Conservation (phyloP, 805 yeast genomes). For the Saccharomycodes ludwigii region DNA sequence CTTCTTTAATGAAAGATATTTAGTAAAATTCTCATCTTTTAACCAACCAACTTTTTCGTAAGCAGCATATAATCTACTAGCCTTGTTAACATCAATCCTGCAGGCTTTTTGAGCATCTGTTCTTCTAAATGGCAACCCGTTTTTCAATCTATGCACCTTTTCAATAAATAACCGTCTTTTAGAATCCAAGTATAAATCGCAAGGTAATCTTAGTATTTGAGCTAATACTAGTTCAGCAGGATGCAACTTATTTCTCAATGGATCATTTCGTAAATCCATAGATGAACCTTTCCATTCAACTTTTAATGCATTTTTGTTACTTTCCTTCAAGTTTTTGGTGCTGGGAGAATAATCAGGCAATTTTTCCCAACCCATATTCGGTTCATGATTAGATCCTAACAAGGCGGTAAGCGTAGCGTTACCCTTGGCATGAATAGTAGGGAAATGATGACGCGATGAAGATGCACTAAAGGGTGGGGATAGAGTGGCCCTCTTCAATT, state of each 20-base stretch:
- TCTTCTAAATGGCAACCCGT: slow-evolving; percentile 74
- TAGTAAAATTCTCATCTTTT: slow-evolving; percentile 55
- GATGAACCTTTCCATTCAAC: slow-evolving; percentile 99
- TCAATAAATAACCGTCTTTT: slow-evolving; percentile 81
- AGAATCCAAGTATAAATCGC: slow-evolving; percentile 68
- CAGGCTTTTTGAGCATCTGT: slow-evolving; percentile 98
- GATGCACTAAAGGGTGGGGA: too few species aligned
- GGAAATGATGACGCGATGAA: too few species aligned
- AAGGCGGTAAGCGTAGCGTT: too few species aligned
- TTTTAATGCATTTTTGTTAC: slow-evolving; percentile 56
- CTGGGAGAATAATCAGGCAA: slow-evolving; percentile 76
- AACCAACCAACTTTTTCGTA: slow-evolving; percentile 90
- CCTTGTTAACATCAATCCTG: slow-evolving; percentile 92
- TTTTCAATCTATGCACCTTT: slow-evolving; percentile 63
- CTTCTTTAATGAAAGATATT: slow-evolving; percentile 27
- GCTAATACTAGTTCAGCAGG: slow-evolving; percentile 88
- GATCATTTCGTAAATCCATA: slow-evolving; percentile 77
- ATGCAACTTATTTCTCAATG: slow-evolving; percentile 59
- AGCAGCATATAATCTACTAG: slow-evolving; percentile 80
- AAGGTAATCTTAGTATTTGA: slow-evolving; percentile 78
- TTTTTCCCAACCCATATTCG: slow-evolving; percentile 51
- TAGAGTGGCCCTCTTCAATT: too few species aligned
- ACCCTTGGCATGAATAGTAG: too few species aligned
- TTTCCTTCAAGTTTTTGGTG: too few species aligned
- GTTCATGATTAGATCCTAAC: slow-evolving; percentile 34